Percentiles rank a stretch among this genome's conserved stretches.
Conservation (phyloP, 2,329 filamentous ascomycete genomes). For the Aspergillus fumigatus region DNA sequence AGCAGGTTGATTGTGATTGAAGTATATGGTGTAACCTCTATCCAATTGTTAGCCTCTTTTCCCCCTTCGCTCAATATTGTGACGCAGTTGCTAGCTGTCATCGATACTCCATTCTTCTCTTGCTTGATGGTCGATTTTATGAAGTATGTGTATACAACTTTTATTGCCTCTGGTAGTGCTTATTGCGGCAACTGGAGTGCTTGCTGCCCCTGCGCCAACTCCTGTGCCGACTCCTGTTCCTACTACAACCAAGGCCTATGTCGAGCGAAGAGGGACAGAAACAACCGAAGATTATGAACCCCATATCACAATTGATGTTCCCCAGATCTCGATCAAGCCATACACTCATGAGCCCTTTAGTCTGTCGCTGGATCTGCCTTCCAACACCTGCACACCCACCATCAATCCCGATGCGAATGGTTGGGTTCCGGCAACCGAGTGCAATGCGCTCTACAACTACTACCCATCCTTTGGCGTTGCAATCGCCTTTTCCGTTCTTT, state of each 20-base stretch:
- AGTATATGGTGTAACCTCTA: too few species aligned
- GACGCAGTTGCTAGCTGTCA: too few species aligned
- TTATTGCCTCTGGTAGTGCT: not conserved
- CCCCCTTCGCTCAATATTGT: too few species aligned
- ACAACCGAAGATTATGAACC: not conserved
- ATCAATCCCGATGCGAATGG: conserved; percentile 20
- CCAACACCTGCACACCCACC: conserved; percentile 15
- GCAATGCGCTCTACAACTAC: conserved; percentile 21
- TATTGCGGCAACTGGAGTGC: not conserved
- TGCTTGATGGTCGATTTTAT: too few species aligned
- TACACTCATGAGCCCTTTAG: not conserved
- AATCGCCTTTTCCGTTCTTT: conserved; percentile 31
- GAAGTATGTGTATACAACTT: not conserved
- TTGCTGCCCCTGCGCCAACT: not conserved
- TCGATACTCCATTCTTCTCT: too few species aligned
- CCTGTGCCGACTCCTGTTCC: not conserved
- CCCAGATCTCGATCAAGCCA: not conserved
- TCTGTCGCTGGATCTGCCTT: conserved; percentile 1
- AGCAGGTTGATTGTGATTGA: too few species aligned
- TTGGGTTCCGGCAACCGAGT: conserved; percentile 15
- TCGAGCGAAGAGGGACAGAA: not conserved
- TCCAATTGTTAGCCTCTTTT: too few species aligned
- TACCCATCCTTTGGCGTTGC: conserved; percentile 36
- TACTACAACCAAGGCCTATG: not conserved
- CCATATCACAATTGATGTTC: not conserved